Evolutionary conservation across 805 yeast species (phyloP).

Genomic region (Candida anglica): DNA sequence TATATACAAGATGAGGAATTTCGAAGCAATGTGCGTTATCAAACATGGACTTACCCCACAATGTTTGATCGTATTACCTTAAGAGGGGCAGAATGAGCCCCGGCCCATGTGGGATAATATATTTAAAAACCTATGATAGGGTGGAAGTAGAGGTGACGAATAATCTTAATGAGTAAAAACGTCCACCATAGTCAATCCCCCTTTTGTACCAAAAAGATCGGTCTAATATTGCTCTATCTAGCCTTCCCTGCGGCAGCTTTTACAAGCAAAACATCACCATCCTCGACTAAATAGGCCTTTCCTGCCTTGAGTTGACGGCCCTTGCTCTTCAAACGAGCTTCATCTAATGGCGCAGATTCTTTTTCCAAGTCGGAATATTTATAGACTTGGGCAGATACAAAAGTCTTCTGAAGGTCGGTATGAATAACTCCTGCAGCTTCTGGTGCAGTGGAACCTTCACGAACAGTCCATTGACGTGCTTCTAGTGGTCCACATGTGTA

Average conservation of each 20-base stretch:
- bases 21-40: too few relatives aligned
- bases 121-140: too few relatives aligned
- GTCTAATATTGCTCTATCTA: too few relatives aligned
- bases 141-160: too few relatives aligned
- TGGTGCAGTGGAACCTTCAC: constrained; percentile 73
- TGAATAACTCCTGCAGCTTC: constrained; percentile 91
- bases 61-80: too few relatives aligned
- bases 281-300: constrained; percentile 73
- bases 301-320: constrained; percentile 69
- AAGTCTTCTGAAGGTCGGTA: constrained; percentile 77
- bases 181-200: too few relatives aligned
- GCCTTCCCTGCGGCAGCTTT: constrained; percentile 67
- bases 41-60: too few relatives aligned
- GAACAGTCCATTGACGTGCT: constrained; percentile 85
- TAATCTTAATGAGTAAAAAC: too few relatives aligned
- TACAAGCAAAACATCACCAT: constrained; percentile 76
- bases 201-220: too few relatives aligned
- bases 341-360: constrained; percentile 45
- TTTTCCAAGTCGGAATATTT: constrained; percentile 55
- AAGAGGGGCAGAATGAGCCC: too few relatives aligned
- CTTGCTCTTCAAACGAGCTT: constrained; percentile 45
- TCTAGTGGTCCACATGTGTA: constrained; percentile 86
- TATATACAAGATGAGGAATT: too few relatives aligned
- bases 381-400: constrained; percentile 72
- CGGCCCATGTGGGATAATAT: too few relatives aligned